Base-by-base conservation (phyloP, 345 rosid genomes). In the Linum usitatissimum region DNA sequence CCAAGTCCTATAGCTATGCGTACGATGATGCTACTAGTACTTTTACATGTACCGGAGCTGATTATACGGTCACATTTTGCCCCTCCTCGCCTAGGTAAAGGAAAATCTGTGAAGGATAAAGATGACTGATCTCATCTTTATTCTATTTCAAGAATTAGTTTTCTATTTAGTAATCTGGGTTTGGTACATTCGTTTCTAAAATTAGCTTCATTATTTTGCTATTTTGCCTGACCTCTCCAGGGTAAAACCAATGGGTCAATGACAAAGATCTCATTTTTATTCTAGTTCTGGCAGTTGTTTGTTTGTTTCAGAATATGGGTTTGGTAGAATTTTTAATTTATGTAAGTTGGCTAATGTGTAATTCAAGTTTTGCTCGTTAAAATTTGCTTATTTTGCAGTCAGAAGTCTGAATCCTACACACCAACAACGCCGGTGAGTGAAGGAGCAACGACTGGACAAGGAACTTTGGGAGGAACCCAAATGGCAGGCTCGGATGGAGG, bases 1-100 rank as follows among this genome's bases (percentile, higher is more conserved):
- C 99, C 21, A 80, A 84, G 60, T 87, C 99, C 6, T 93, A 93
- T 57, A 93, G 99, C 64, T 93, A 87, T 36, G 99, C 99, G 0
- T 93, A 90, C 66, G 99, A 93, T 45, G 99, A 93, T 61, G 83
- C 91, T 18, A 83, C 89, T 0, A 93, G 99, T 61, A 93, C 99
- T 9, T 93, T 90, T 66, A 93, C 99, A 0, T 93, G 99, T 66
- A 55, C 84, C 18, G 92, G 87, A 0, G 96, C 95, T 0, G 99
- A 93, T 59, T 90, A 93, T 61, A 87, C 96, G 61, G 78, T 90
- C 53, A 90, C 97, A 64, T 93, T 93, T 78, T 93, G 99, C 53
- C 99, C 97, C 10, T 84, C 99, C 30, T 80, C 97, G 6, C 84
- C 87, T 0, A 92, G 96, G 98, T 92, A 73, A 70, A 1, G 1